phyloP scores from a whole-genome alignment of 495 filamentous ascomycete genomes.

The Lentithecium fluviatile region DNA sequence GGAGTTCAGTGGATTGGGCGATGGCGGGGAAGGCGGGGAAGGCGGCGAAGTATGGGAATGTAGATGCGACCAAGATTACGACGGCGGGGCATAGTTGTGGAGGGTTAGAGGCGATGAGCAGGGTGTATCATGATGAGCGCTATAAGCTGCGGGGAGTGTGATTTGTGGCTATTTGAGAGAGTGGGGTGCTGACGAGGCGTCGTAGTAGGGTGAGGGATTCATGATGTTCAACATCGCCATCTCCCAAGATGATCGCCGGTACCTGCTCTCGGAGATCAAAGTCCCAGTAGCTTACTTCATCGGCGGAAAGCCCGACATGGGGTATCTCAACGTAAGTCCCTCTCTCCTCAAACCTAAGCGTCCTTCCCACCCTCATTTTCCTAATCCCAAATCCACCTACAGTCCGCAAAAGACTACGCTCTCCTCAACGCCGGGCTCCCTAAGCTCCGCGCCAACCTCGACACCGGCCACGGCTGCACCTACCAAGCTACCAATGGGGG shows the following conservation, averaged over 20 bases:
- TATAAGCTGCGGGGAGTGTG: no score
- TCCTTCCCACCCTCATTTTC: neutral
- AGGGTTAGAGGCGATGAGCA: constrained; percentile 18
- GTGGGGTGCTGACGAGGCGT: neutral
- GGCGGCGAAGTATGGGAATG: constrained; percentile 25
- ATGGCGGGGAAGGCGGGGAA: constrained; percentile 20
- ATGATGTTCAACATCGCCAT: constrained; percentile 32
- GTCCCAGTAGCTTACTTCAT: constrained; percentile 31
- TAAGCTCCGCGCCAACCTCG: constrained; percentile 18
- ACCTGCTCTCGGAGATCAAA: constrained; percentile 26
- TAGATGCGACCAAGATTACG: constrained; percentile 10
- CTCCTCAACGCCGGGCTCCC: constrained; percentile 15
- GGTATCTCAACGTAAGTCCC: constrained; percentile 18
- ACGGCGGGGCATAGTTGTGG: constrained; percentile 26
- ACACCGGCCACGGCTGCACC: constrained; percentile 25
- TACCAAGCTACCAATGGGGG: constrained; percentile 22
- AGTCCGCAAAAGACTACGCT: constrained; percentile 20
- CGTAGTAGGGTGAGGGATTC: constrained; percentile 14
- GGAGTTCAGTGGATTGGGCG: constrained; percentile 16
- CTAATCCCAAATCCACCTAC: neutral
- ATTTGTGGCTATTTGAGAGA: no score
- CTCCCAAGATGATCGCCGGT: constrained; percentile 24
- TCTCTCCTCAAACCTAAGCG: no score
- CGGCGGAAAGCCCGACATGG: constrained; percentile 20
- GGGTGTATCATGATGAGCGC: constrained; percentile 20